Evolutionary conservation across 73 alveolate species (phyloP).

Genomic region (Chromera velia): DNA sequence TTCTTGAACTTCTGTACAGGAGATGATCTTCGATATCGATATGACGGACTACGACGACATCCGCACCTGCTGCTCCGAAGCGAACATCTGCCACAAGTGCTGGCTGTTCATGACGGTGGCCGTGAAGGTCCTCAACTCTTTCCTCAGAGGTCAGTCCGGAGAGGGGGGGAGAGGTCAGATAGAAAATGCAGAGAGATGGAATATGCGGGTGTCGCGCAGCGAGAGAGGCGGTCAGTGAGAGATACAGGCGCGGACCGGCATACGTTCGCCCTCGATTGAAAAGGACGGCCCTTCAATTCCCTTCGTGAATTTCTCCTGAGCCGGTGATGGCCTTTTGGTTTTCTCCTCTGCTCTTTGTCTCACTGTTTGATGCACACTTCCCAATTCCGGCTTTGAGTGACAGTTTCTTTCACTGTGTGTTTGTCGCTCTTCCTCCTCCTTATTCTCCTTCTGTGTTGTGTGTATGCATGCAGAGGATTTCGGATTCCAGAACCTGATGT

Average conservation of each 20-base stretch:
- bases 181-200: too few relatives aligned
- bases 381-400: not conserved
- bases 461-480: slow-evolving; percentile 56
- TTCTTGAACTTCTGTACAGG: slow-evolving; percentile 72
- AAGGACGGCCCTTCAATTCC: too few relatives aligned
- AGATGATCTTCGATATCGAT: slow-evolving; percentile 86
- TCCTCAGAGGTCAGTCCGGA: not conserved
- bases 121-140: not conserved
- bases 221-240: too few relatives aligned
- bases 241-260: too few relatives aligned
- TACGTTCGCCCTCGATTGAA: too few relatives aligned
- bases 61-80: slow-evolving; percentile 85
- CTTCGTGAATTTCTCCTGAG: too few relatives aligned
- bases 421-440: too few relatives aligned
- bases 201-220: too few relatives aligned
- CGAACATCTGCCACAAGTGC: slow-evolving; percentile 78
- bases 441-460: too few relatives aligned
- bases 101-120: slow-evolving; percentile 48
- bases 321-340: too few relatives aligned
- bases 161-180: not conserved
- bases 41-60: slow-evolving; percentile 88
- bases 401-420: not conserved
- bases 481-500: slow-evolving; percentile 70
- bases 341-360: too few relatives aligned
- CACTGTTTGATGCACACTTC: not conserved